Evolutionary conservation across 495 filamentous ascomycete species (phyloP), one percentile per base, ranked within the genome.

Genomic region (Thozetella sp.): DNA sequence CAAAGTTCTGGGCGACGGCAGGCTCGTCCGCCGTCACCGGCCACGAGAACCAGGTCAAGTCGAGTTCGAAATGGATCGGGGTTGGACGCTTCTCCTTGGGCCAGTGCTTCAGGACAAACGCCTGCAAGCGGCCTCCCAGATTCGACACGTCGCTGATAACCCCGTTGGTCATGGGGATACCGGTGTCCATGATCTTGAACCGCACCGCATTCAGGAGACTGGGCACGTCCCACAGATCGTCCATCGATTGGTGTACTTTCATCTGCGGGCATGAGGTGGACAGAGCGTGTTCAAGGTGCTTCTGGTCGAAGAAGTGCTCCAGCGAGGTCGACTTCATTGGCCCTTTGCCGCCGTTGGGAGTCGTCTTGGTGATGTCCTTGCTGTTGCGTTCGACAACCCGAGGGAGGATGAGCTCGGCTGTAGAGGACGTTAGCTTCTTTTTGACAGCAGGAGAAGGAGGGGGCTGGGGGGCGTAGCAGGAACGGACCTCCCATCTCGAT

Each of bases 401-500:
- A 22, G 72, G 71, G 12, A 68, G 53, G n/a, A 74, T 59, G 25
- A 76, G 53, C 46, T 63, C 62, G 24, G 73, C 71, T 70, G 26
- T 11, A 17, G 25, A 12, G 22, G 15, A 24, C 22, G 27, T 50
- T 48, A 25, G 67, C 67, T 37, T 37, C 17, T 6, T 6, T 6
- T 9, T 6, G 30, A n/a, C 22, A 26, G 19, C 2, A 24, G 13
- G 2, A 12, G 10, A 26, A 23, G 40, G 15, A 22, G 19, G 50
- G 46, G 9, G 46, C 10, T 22, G 19, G 46, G 19, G 19, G 19
- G 15, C 22, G 3, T 19, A 19, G 17, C 6, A 17, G 30, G 30
- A 37, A 56, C 60, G 23, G 25, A 67, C 73, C 72, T 51, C 73
- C 73, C 54, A 70, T 71, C 60, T 76, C 73, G 19, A 76, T 73